Percentiles rank a stretch among this genome's conserved stretches.
Conservation (phyloP, 352 stramenopile genomes). For the Globisporangium sylvaticum region DNA sequence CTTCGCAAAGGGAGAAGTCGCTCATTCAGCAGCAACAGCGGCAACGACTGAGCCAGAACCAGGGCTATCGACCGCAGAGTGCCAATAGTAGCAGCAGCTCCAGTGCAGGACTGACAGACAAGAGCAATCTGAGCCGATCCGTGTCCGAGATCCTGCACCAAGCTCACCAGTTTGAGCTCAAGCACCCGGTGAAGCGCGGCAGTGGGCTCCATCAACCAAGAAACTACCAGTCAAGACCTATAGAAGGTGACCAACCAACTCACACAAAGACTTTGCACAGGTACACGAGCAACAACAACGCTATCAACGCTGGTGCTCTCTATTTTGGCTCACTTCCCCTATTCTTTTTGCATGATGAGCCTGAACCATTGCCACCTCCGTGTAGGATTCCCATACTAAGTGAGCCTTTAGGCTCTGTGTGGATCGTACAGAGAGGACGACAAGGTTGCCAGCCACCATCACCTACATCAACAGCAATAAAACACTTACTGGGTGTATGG, state of each 20-base stretch:
- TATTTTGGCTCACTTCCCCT: not conserved
- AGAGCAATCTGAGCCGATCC: not conserved
- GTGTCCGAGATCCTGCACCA: slow-evolving; percentile 14
- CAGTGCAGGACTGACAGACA: not conserved
- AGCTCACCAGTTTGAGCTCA: slow-evolving; percentile 5
- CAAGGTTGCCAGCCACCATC: not conserved
- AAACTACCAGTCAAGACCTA: not conserved
- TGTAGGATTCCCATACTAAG: not conserved
- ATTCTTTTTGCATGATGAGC: not conserved
- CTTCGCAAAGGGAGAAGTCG: slow-evolving; percentile 20
- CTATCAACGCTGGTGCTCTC: not conserved
- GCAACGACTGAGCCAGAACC: slow-evolving; percentile 6
- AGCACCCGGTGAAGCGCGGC: slow-evolving; percentile 4
- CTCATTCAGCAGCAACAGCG: slow-evolving; percentile 6
- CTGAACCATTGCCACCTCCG: not conserved
- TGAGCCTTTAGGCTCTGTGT: not conserved
- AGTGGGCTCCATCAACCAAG: not conserved
- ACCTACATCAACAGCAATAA: not conserved
- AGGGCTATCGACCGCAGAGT: slow-evolving; percentile 3
- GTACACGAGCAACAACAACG: not conserved
- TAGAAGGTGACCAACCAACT: not conserved
- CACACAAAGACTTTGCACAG: not conserved
- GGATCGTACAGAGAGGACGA: slow-evolving; percentile 2
- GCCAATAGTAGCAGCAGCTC: not conserved
- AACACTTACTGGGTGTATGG: slow-evolving; percentile 40